These are phyloP conservation scores for Mycena metata DNA, from an alignment of 768 basidiomycete genomes.

Conservation along the genomic window DNA sequence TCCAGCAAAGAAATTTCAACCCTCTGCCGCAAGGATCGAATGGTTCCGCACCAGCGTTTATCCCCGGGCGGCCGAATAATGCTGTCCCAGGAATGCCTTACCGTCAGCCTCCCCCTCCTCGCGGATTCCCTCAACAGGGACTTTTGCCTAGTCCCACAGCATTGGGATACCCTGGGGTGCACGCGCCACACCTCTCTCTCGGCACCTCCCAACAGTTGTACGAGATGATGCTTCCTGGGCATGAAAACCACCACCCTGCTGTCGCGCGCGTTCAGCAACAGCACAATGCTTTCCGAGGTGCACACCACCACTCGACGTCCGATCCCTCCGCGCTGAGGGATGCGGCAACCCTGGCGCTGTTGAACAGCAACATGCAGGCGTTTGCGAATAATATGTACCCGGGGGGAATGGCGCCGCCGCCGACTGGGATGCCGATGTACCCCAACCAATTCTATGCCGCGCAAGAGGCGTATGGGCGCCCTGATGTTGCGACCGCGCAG, in stretches of 20 bases:
- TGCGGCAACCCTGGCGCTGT: constrained; percentile 72
- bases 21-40: constrained; percentile 55
- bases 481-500: constrained; percentile 66
- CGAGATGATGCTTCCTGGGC: constrained; percentile 80
- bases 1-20: constrained; percentile 70
- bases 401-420: constrained; percentile 56
- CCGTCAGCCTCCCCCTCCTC: constrained; percentile 70
- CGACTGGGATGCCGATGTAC: constrained; percentile 72
- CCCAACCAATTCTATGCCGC: constrained; percentile 77
- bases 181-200: constrained; percentile 78
- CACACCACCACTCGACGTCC: constrained; percentile 87
- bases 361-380: constrained; percentile 68
- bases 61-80: constrained; percentile 67
- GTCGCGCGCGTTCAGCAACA: constrained; percentile 86
- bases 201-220: constrained; percentile 84
- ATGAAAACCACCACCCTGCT: constrained; percentile 71
- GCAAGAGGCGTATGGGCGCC: constrained; percentile 67
- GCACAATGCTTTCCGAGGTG: constrained; percentile 77
- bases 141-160: constrained; percentile 66
- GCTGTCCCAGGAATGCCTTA: constrained; percentile 63
- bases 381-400: constrained; percentile 72
- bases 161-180: constrained; percentile 66
- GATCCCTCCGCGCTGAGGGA: constrained; percentile 86
- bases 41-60: constrained; percentile 58
- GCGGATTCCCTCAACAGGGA: constrained; percentile 68